Conservation (phyloP, 164 flowering plant genomes). For the Brasenia schreberi region DNA sequence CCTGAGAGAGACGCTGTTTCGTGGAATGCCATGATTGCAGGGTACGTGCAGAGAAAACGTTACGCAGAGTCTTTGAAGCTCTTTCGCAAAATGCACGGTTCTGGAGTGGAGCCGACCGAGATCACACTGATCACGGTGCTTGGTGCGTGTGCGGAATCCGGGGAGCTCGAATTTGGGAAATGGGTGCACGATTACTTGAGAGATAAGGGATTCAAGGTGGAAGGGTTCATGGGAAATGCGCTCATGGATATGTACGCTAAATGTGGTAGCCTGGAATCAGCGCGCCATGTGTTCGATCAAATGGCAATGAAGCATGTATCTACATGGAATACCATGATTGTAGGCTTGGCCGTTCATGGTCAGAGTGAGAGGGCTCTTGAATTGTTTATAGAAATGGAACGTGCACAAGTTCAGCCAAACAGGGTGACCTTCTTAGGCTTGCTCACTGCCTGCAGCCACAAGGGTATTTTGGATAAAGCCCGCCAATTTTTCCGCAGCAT, state of each 20-base stretch:
- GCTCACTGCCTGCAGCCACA: slow-evolving; percentile 34
- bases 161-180: slow-evolving; percentile 27
- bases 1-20: slow-evolving; percentile 31
- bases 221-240: slow-evolving; percentile 32
- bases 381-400: slow-evolving; percentile 27
- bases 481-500: slow-evolving; percentile 20
- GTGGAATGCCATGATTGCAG: slow-evolving; percentile 39
- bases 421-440: slow-evolving; percentile 39
- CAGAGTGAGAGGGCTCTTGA: slow-evolving; percentile 27
- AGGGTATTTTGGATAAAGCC: slow-evolving; percentile 31
- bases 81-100: slow-evolving; percentile 23
- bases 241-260: slow-evolving; percentile 43
- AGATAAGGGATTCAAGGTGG: slow-evolving; percentile 14
- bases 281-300: slow-evolving; percentile 23
- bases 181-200: slow-evolving; percentile 22
- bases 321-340: slow-evolving; percentile 27
- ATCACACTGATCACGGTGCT: slow-evolving; percentile 27
- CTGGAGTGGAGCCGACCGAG: slow-evolving; percentile 24
- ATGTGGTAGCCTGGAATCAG: slow-evolving; percentile 28
- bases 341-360: slow-evolving; percentile 47
- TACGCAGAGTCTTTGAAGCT: slow-evolving; percentile 23
- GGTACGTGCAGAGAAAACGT: slow-evolving; percentile 20
- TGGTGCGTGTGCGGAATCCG: slow-evolving; percentile 38
- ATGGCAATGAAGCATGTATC: slow-evolving; percentile 26
- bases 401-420: slow-evolving; percentile 17